Base-by-base conservation (phyloP, 495 filamentous ascomycete genomes). In the Aspergillus sclerotioniger region DNA sequence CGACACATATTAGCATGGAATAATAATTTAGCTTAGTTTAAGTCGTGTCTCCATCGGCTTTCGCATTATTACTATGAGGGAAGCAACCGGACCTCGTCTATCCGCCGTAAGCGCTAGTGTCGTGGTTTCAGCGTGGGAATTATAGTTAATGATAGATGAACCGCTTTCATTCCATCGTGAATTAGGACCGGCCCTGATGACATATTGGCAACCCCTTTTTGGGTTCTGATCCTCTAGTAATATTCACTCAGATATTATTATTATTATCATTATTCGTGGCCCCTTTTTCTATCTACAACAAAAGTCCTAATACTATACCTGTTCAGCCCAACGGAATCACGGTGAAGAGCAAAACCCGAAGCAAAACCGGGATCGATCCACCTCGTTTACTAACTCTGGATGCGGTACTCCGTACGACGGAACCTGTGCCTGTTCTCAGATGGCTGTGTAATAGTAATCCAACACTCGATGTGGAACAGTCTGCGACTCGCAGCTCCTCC, bases 301-400 rank as follows among this genome's bases (percentile, higher is more conserved):
- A 6, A 6, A 10, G 6, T 33, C 31, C 31, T 33, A 6, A 33
- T 6, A 33, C 8, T 35, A 13, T 35, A 35, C 33, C 7, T 10
- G 33, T 10, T n/a, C 13, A 41, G 10, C 37, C 37, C 37, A 41
- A 13, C 9, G 37, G 12, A 43, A 54, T 52, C 20, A 59, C 46
- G 57, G 51, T 51, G 57, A 44, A 49, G 31, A 20, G 32, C 25
- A 43, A 21, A 54, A 49, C 9, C 51, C 19, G 13, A 49, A n/a
- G 20, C 21, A 49, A 49, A 49, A 49, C 28, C 21, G 45, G 53
- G 41, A 33, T 55, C 29, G 53, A 21, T 55, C 53, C 53, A 55
- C 53, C 31, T 47, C 29, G 44, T 35, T 37, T 47, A 47, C 21
- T 43, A 35, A 47, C 43, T 35, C 33, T 32, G 51, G 28, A 33